Conservation (phyloP, 257 asterid species). For the Linaria vulgaris region DNA sequence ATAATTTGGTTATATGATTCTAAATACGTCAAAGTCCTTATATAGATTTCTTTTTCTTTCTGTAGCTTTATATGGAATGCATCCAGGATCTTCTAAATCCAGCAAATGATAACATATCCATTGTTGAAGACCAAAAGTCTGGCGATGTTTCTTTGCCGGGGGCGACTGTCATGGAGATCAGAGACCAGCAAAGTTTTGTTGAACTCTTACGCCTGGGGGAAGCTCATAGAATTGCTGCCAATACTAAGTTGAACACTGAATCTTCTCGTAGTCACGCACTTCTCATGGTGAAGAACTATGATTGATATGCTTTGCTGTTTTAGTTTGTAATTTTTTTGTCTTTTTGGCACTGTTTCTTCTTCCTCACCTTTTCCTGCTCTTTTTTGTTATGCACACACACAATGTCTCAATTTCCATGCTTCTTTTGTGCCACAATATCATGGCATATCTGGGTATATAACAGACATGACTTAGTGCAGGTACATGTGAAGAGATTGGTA, state of each 20-base stretch:
- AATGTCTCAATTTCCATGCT: neutral
- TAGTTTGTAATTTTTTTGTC: neutral
- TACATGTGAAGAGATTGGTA: slow-evolving; percentile 83
- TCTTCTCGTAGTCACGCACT: slow-evolving; percentile 99
- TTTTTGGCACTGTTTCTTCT: neutral
- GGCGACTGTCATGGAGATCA: slow-evolving; percentile 80
- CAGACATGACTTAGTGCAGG: slow-evolving; percentile 49
- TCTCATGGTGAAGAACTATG: slow-evolving; percentile 69
- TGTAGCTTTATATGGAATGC: slow-evolving; percentile 96
- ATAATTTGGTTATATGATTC: slow-evolving; percentile 19
- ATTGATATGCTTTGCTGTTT: slow-evolving; percentile 5
- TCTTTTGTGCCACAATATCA: slow-evolving; percentile 4
- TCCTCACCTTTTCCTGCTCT: neutral
- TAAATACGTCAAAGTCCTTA: slow-evolving; percentile 20
- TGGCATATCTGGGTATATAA: slow-evolving; percentile 21
- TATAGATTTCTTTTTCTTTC: slow-evolving; percentile 20
- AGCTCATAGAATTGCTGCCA: slow-evolving; percentile 97
- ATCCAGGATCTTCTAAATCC: slow-evolving; percentile 96
- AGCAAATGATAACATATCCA: slow-evolving; percentile 86
- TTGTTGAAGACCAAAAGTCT: slow-evolving; percentile 89
- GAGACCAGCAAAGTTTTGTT: slow-evolving; percentile 81
- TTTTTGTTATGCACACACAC: neutral
- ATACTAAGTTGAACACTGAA: slow-evolving; percentile 95
- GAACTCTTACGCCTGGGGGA: slow-evolving; percentile 92
- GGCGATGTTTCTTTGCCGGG: slow-evolving; percentile 99